Percentiles rank a stretch among this genome's conserved stretches.
phyloP scores from a whole-genome alignment of 352 stramenopile genomes.

The Thraustotheca clavata region DNA sequence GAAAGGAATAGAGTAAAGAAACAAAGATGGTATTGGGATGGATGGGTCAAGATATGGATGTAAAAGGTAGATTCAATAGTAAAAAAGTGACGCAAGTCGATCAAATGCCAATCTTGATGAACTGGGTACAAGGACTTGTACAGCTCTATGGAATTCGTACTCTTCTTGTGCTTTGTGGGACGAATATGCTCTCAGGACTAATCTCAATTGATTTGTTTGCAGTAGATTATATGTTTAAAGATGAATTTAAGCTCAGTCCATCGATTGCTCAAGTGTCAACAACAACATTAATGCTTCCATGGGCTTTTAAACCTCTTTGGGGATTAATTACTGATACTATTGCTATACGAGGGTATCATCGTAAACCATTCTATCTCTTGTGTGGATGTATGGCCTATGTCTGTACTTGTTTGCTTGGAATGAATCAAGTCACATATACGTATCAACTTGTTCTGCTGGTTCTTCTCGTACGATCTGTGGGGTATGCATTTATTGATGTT shows the following conservation, averaged over 20 bases:
- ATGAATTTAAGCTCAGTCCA: not conserved
- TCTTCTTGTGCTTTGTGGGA: not conserved
- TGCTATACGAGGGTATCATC: constrained; percentile 56
- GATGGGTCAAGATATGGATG: too few relatives aligned
- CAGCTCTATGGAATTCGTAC: not conserved
- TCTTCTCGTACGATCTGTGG: constrained; percentile 66
- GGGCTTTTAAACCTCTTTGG: constrained; percentile 77
- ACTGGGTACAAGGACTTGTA: not conserved
- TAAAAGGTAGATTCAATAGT: too few relatives aligned
- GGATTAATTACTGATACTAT: constrained; percentile 71
- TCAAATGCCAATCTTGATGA: not conserved
- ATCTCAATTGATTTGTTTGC: constrained; percentile 4
- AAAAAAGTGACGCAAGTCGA: not conserved
- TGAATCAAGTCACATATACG: constrained; percentile 12
- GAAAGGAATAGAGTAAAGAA: too few relatives aligned
- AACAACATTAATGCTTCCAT: constrained; percentile 31
- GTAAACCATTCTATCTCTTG: constrained; percentile 74
- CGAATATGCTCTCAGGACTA: constrained; percentile 1
- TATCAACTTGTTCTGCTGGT: constrained; percentile 42
- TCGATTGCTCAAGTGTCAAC: not conserved
- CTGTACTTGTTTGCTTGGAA: not conserved
- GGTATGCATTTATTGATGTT: constrained; percentile 73
- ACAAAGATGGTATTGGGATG: too few relatives aligned
- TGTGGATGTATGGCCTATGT: constrained; percentile 34
- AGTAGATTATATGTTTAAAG: constrained; percentile 3